A percentile compares a stretch with the other conserved stretches of the same genome.
Evolutionary conservation across 1,284 basidiomycete species (phyloP).

Genomic region (Entoloma clypeatum): DNA sequence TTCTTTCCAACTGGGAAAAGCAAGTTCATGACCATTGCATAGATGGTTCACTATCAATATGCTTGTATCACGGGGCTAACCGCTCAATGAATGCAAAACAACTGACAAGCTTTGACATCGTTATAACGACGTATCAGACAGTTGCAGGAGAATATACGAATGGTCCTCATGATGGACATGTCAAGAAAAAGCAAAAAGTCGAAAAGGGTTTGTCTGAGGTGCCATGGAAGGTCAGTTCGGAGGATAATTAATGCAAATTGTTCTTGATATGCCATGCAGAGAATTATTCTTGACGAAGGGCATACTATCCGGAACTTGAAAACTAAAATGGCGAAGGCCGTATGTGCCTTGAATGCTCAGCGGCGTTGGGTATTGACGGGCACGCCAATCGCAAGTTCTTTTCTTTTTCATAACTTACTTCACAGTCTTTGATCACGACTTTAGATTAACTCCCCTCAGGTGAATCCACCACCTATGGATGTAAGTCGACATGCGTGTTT

Average conservation of each 20-base stretch:
- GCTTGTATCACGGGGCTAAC: slow-evolving; percentile 71
- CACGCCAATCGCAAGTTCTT: slow-evolving; percentile 73
- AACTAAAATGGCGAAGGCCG: slow-evolving; percentile 79
- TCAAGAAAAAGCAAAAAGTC: slow-evolving; percentile 56
- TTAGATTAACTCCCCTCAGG: slow-evolving; percentile 78
- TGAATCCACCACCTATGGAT: slow-evolving; percentile 20
- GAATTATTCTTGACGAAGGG: slow-evolving; percentile 85
- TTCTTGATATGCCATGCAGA: slow-evolving; percentile 32
- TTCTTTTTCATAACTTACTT: slow-evolving; percentile 4
- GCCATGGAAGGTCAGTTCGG: slow-evolving; percentile 68
- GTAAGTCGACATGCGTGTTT: not conserved
- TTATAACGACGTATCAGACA: slow-evolving; percentile 89
- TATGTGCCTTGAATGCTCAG: slow-evolving; percentile 65
- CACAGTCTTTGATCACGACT: slow-evolving; percentile 5
- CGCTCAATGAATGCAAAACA: slow-evolving; percentile 58
- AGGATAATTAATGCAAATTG: not conserved
- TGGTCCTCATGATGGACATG: slow-evolving; percentile 26
- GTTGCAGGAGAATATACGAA: slow-evolving; percentile 50
- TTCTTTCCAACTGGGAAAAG: slow-evolving; percentile 89
- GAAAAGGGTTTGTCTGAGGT: slow-evolving; percentile 60
- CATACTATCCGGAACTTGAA: slow-evolving; percentile 82
- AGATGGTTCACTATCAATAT: slow-evolving; percentile 50
- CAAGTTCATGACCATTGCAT: slow-evolving; percentile 79
- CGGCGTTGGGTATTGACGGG: slow-evolving; percentile 80
- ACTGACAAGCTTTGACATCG: slow-evolving; percentile 69